Conservation (phyloP, 371 early-diverging fungal genomes). For the Smittium mucronatum region DNA sequence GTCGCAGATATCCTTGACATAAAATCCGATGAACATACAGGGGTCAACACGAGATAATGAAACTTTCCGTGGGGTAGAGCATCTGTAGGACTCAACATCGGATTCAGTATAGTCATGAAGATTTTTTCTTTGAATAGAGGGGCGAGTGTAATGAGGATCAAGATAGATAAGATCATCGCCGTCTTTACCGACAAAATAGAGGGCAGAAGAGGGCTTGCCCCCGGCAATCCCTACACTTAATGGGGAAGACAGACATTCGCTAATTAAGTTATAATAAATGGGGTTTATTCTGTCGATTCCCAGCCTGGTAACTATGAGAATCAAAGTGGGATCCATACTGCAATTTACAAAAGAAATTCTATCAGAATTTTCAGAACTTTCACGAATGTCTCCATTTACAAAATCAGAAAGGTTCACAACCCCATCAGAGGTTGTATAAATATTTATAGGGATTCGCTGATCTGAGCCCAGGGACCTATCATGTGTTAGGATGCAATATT, state of each 20-base stretch:
- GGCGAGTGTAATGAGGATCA: slow-evolving; percentile 85
- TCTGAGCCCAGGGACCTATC: not conserved
- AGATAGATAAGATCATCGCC: slow-evolving; percentile 62
- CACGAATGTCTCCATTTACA: slow-evolving; percentile 10
- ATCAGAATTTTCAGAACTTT: not conserved
- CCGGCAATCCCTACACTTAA: slow-evolving; percentile 85
- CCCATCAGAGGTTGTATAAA: slow-evolving; percentile 30
- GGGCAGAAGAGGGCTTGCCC: slow-evolving; percentile 83
- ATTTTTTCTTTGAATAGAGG: slow-evolving; percentile 26
- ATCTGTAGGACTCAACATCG: slow-evolving; percentile 71
- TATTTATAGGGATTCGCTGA: slow-evolving; percentile 14
- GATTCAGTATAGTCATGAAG: slow-evolving; percentile 13
- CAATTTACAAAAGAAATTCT: not conserved
- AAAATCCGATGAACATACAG: slow-evolving; percentile 86
- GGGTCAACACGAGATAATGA: slow-evolving; percentile 72
- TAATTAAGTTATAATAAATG: slow-evolving; percentile 61
- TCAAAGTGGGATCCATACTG: slow-evolving; percentile 44
- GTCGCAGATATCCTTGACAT: slow-evolving; percentile 7
- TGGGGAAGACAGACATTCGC: slow-evolving; percentile 57
- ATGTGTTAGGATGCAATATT: too few species aligned
- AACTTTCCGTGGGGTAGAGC: slow-evolving; percentile 54
- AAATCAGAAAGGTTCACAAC: slow-evolving; percentile 25
- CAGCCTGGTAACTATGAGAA: slow-evolving; percentile 74
- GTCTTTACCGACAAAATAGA: slow-evolving; percentile 82
- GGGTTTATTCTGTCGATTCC: slow-evolving; percentile 82